Percentiles rank a stretch among this genome's conserved stretches.
phyloP scores from a whole-genome alignment of 495 filamentous ascomycete genomes.

The Hypomontagnella monticulosa region DNA sequence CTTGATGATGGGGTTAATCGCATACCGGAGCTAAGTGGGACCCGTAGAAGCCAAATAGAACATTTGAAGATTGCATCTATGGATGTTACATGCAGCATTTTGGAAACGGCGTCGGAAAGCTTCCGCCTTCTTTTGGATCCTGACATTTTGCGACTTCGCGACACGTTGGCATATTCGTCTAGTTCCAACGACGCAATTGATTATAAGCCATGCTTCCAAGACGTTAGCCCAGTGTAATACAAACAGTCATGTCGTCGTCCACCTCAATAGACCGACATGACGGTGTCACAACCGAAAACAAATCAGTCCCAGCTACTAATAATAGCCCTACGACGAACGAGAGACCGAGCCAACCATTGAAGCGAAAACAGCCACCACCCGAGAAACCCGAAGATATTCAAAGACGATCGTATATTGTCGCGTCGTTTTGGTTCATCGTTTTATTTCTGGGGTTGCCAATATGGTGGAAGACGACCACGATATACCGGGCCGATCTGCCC shows the following conservation, averaged over 20 bases:
- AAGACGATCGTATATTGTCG: conserved; percentile 75
- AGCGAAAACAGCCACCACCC: conserved; percentile 69
- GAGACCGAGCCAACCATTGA: conserved; percentile 3
- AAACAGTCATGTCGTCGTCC: conserved; percentile 37
- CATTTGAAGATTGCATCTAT: no score
- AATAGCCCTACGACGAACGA: conserved; percentile 1
- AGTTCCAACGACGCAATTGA: conserved; percentile 23
- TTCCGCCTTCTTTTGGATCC: neutral
- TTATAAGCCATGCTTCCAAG: conserved; percentile 28
- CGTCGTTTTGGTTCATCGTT: conserved; percentile 92
- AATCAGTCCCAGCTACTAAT: conserved; percentile 1
- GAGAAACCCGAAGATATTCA: conserved; percentile 75
- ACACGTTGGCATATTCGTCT: conserved; percentile 7
- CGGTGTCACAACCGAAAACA: neutral
- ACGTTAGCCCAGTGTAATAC: conserved; percentile 14
- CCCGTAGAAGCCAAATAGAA: no score
- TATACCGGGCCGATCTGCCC: conserved; percentile 87
- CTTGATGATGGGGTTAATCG: no score
- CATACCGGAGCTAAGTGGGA: no score
- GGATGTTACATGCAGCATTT: neutral
- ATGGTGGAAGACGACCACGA: conserved; percentile 97
- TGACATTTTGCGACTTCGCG: conserved; percentile 14
- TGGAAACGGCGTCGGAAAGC: neutral
- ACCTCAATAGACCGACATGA: conserved; percentile 24
- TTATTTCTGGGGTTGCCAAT: conserved; percentile 86